A percentile compares a stretch with the other conserved stretches of the same genome.
phyloP scores from a whole-genome alignment of 2,329 filamentous ascomycete genomes.

The Sporothrix sp. region DNA sequence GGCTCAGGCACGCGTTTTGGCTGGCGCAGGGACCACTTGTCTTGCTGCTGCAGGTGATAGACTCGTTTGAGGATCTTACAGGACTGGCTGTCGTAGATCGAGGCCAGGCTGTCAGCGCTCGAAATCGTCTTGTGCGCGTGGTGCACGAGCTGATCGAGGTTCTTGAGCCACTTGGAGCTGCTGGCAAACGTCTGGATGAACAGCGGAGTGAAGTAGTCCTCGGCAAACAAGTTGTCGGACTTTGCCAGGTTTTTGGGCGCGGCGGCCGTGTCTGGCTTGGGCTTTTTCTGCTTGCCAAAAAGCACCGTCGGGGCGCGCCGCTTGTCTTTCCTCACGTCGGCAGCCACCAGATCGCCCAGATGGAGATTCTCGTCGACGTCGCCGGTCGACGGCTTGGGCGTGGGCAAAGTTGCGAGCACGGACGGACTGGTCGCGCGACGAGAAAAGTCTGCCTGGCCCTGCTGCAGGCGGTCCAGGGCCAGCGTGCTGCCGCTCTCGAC shows the following conservation, averaged over 20 bases:
- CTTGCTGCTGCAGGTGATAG: slow-evolving; percentile 80
- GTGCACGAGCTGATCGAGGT: slow-evolving; percentile 61
- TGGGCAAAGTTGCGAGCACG: slow-evolving; percentile 9
- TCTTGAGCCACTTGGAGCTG: slow-evolving; percentile 50
- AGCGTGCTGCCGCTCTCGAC: too few relatives aligned
- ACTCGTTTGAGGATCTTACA: slow-evolving; percentile 78
- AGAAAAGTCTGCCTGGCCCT: background rate
- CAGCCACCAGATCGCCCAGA: slow-evolving; percentile 5
- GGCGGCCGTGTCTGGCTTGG: background rate
- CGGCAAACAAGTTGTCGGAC: slow-evolving; percentile 36
- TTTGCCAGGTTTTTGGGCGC: slow-evolving; percentile 43
- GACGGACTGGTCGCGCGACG: background rate
- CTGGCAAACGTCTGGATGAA: slow-evolving; percentile 50
- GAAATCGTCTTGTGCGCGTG: slow-evolving; percentile 84
- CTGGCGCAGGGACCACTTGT: slow-evolving; percentile 88
- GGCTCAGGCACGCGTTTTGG: slow-evolving; percentile 78
- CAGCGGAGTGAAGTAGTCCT: slow-evolving; percentile 55
- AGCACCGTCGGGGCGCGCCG: slow-evolving; percentile 16
- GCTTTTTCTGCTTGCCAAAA: slow-evolving; percentile 38
- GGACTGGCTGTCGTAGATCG: slow-evolving; percentile 77
- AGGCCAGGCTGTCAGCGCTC: slow-evolving; percentile 73
- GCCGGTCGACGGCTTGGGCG: slow-evolving; percentile 13
- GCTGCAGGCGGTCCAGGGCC: background rate
- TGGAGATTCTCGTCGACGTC: slow-evolving; percentile 12
- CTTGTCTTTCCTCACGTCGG: slow-evolving; percentile 10